A percentile compares a stretch with the other conserved stretches of the same genome.
Conservation (phyloP, 345 rosid species). For the Dovyalis caffra region DNA sequence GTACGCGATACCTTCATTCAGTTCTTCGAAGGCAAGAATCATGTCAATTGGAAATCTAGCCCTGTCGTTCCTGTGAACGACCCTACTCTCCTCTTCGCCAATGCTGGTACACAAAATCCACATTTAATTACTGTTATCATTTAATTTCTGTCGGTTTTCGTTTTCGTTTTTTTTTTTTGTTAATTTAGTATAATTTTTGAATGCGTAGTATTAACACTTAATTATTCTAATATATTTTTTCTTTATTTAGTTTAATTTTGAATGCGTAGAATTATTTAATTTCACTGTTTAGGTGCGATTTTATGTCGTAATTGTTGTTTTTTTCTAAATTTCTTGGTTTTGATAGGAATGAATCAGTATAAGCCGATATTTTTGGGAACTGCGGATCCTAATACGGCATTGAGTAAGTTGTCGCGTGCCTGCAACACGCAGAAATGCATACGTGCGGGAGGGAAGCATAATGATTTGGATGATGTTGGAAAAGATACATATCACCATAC, state of each 20-base stretch:
- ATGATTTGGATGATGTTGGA: slow-evolving; percentile 96
- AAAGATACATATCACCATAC: slow-evolving; percentile 98
- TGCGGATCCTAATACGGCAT: slow-evolving; percentile 70
- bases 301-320: too few relatives aligned
- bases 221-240: too few relatives aligned
- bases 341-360: slow-evolving; percentile 88
- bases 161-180: background rate
- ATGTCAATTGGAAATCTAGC: slow-evolving; percentile 81
- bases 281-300: background rate
- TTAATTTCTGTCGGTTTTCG: too few relatives aligned
- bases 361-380: slow-evolving; percentile 93
- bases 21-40: slow-evolving; percentile 64
- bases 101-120: slow-evolving; percentile 56
- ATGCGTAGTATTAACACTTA: too few relatives aligned
- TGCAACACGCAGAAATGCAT: slow-evolving; percentile 97
- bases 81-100: slow-evolving; percentile 91
- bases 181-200: too few relatives aligned
- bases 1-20: slow-evolving; percentile 78
- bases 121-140: background rate
- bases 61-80: slow-evolving; percentile 91
- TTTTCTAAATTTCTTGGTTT: background rate
- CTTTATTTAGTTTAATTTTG: too few relatives aligned
- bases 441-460: slow-evolving; percentile 97
- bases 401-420: slow-evolving; percentile 75
- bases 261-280: background rate